These are phyloP conservation scores for Elsinoe arachidis DNA, from an alignment of 2,329 filamentous ascomycete genomes.

Conservation along the genomic window DNA sequence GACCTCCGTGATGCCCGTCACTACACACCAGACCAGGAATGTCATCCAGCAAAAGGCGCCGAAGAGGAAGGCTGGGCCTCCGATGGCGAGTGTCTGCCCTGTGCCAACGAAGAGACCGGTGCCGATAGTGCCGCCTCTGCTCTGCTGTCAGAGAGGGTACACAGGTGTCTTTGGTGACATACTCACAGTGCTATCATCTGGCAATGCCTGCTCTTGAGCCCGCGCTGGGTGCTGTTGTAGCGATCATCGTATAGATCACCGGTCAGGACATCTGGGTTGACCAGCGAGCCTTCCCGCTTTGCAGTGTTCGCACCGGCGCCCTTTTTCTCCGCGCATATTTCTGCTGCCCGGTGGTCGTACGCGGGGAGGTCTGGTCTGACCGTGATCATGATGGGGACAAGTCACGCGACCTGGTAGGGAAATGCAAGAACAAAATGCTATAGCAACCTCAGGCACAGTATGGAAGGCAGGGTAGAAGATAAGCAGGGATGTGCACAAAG, in stretches of 20 bases:
- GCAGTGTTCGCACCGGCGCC: not conserved
- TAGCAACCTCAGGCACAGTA: not conserved
- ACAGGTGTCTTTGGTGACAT: not conserved
- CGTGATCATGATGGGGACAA: not conserved
- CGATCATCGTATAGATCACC: slow-evolving; percentile 22
- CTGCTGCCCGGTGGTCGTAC: slow-evolving; percentile 1
- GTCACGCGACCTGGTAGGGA: not conserved
- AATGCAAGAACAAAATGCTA: not conserved
- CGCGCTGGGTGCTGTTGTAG: slow-evolving; percentile 31
- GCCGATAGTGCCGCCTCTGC: slow-evolving; percentile 19
- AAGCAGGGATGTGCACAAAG: not conserved
- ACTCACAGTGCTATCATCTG: slow-evolving; percentile 30
- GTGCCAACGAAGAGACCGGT: slow-evolving; percentile 32
- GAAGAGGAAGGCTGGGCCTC: slow-evolving; percentile 36
- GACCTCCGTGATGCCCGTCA: slow-evolving; percentile 45
- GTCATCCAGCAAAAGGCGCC: slow-evolving; percentile 34
- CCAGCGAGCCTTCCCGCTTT: slow-evolving; percentile 6
- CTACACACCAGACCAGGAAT: slow-evolving; percentile 35
- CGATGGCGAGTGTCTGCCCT: slow-evolving; percentile 30
- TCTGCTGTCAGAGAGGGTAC: not conserved
- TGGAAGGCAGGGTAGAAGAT: not conserved
- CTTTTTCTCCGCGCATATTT: slow-evolving; percentile 9
- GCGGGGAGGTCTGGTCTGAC: slow-evolving; percentile 4
- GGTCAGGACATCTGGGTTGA: slow-evolving; percentile 19
- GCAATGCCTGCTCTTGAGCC: slow-evolving; percentile 32